Conservation (phyloP, 2,329 filamentous ascomycete species). For the Hansfordia pulvinata region DNA sequence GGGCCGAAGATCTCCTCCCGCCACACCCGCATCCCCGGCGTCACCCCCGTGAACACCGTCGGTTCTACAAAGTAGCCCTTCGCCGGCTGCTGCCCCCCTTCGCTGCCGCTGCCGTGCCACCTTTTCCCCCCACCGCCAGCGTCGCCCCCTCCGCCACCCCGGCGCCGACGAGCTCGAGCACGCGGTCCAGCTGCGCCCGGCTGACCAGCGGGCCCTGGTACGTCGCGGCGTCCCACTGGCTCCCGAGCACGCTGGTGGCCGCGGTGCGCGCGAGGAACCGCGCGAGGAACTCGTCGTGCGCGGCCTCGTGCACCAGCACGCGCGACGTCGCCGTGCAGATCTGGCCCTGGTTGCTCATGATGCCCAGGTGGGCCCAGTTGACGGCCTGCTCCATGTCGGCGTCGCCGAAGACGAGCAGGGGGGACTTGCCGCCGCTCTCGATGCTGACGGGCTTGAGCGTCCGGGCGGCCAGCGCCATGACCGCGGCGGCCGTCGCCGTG, state of each 20-base stretch:
- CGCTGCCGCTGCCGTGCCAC: constrained; percentile 21
- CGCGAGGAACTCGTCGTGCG: constrained; percentile 1
- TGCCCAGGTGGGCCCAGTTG: constrained; percentile 1
- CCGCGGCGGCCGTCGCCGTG: neutral
- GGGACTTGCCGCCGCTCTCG: constrained; percentile 1
- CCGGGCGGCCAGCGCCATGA: neutral
- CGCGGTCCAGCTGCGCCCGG: neutral
- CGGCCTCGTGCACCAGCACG: neutral
- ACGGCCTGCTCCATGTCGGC: constrained; percentile 1
- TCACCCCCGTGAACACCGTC: constrained; percentile 2
- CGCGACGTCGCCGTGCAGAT: constrained; percentile 1
- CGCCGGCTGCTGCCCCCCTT: no score
- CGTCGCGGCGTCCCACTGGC: neutral
- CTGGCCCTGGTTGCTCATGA: constrained; percentile 1
- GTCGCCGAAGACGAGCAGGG: constrained; percentile 1
- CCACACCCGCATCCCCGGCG: constrained; percentile 2
- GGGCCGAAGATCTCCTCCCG: constrained; percentile 4
- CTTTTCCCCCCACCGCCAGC: constrained; percentile 25
- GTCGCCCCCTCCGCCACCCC: neutral
- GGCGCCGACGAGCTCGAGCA: neutral
- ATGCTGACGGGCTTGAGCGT: constrained; percentile 1
- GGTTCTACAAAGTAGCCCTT: constrained; percentile 2
- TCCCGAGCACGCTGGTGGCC: neutral
- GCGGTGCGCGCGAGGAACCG: neutral
- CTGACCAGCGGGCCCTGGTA: constrained; percentile 1